These are phyloP conservation scores for Nothophaeocryptopus gaeumannii DNA, from an alignment of 2,329 filamentous ascomycete genomes.

Conservation along the genomic window DNA sequence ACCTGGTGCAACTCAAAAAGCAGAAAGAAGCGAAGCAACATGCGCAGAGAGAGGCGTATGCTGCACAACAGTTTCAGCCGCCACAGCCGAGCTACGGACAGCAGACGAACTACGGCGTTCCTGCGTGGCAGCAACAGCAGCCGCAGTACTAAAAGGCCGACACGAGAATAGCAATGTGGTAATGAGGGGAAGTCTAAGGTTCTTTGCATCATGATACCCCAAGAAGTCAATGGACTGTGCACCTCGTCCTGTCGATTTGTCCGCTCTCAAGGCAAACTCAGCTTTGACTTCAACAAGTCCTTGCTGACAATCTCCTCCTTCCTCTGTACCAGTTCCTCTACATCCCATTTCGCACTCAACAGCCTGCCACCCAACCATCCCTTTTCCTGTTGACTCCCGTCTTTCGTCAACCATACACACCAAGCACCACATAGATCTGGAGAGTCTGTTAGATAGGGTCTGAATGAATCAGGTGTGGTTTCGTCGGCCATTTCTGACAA, in stretches of 20 bases:
- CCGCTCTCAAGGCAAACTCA: constrained; percentile 17
- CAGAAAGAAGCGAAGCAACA: constrained; percentile 33
- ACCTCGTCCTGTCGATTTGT: no score
- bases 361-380: constrained; percentile 40
- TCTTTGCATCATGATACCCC: neutral
- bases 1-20: constrained; percentile 54
- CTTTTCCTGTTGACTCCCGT: constrained; percentile 24
- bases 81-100: neutral
- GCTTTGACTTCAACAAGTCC: constrained; percentile 38
- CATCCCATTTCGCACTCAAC: constrained; percentile 39
- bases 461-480: constrained; percentile 34
- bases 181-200: no score
- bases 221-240: no score
- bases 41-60: constrained; percentile 19
- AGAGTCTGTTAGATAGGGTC: constrained; percentile 29
- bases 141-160: no score
- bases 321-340: constrained; percentile 34
- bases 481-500: constrained; percentile 36
- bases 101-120: constrained; percentile 2
- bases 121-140: neutral
- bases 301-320: constrained; percentile 35
- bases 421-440: constrained; percentile 34
- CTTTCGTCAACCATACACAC: constrained; percentile 35
- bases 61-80: constrained; percentile 13
- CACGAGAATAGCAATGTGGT: no score